phyloP scores from a whole-genome alignment of 306 rosid genomes.

The Sophora flavescens region DNA sequence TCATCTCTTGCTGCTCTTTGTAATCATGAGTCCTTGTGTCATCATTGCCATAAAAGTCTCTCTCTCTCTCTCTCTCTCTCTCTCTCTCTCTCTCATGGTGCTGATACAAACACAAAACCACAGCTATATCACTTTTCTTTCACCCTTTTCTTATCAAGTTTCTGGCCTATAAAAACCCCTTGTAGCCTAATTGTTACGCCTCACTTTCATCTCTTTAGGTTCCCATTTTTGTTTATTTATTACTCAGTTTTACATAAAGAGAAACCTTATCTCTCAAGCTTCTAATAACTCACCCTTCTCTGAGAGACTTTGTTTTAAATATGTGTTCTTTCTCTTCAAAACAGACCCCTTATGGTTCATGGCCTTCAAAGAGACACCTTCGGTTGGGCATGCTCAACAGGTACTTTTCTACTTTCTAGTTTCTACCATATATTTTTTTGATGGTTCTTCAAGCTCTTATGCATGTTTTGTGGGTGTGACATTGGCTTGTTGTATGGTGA shows the following conservation, averaged over 20 bases:
- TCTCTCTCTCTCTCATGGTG: constrained; percentile 43
- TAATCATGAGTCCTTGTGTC: constrained; percentile 84
- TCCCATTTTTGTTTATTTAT: constrained; percentile 20
- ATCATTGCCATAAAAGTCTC: constrained; percentile 79
- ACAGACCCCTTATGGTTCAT: constrained; percentile 43
- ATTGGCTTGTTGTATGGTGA: constrained; percentile 26
- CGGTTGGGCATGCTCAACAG: constrained; percentile 61
- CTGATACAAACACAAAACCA: constrained; percentile 58
- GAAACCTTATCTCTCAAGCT: constrained; percentile 46
- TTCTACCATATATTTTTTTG: not conserved
- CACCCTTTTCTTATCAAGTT: constrained; percentile 28
- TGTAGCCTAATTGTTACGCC: constrained; percentile 44
- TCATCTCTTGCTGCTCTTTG: constrained; percentile 70
- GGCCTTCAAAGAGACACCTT: constrained; percentile 56
- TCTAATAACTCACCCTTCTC: not conserved
- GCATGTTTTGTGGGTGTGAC: constrained; percentile 1
- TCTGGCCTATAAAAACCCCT: constrained; percentile 56
- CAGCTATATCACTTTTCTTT: constrained; percentile 47
- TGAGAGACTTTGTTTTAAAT: not conserved
- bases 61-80: constrained; percentile 53
- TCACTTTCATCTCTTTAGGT: constrained; percentile 41
- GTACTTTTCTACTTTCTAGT: constrained; percentile 38
- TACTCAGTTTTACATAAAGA: constrained; percentile 10
- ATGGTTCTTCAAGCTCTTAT: not conserved
- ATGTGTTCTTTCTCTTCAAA: constrained; percentile 67